Percentiles rank a stretch among this genome's conserved stretches.
phyloP scores from a whole-genome alignment of 495 filamentous ascomycete species.

The Annulohypoxylon moriforme region DNA sequence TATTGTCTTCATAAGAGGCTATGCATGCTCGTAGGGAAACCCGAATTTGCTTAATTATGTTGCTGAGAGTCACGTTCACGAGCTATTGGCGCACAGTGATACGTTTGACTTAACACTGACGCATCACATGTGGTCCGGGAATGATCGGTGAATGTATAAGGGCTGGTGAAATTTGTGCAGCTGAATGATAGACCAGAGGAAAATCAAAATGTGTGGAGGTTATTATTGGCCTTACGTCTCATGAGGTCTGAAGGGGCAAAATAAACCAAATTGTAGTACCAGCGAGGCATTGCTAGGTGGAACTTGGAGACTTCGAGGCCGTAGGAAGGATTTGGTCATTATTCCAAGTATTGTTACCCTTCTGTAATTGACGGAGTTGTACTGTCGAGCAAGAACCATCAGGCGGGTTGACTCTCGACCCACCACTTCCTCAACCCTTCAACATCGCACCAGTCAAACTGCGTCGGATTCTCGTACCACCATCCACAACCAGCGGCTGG shows the following conservation, averaged over 20 bases:
- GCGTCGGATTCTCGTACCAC: constrained; percentile 56
- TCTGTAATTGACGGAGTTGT: too few relatives aligned
- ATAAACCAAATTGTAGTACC: background rate
- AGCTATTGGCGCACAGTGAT: background rate
- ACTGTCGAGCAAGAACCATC: background rate
- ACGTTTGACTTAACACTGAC: background rate
- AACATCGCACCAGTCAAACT: constrained; percentile 57
- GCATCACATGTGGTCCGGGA: background rate
- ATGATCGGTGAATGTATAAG: background rate
- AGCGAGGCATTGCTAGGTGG: background rate
- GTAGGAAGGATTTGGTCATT: background rate
- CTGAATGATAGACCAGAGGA: background rate
- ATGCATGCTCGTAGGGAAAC: background rate
- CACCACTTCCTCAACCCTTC: constrained; percentile 55
- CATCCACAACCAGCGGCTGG: constrained; percentile 47
- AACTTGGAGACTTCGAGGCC: background rate
- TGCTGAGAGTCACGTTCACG: background rate
- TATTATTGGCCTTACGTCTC: background rate
- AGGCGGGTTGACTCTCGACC: constrained; percentile 27
- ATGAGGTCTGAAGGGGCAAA: background rate
- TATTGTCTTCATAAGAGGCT: background rate
- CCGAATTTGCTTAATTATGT: background rate
- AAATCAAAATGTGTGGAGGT: background rate
- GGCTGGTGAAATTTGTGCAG: background rate
- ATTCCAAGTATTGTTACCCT: too few relatives aligned